A percentile compares a stretch with the other conserved stretches of the same genome.
Evolutionary conservation across 2,329 filamentous ascomycete genomes (phyloP).

Genomic region (Arthrobotrys sphaeroides): DNA sequence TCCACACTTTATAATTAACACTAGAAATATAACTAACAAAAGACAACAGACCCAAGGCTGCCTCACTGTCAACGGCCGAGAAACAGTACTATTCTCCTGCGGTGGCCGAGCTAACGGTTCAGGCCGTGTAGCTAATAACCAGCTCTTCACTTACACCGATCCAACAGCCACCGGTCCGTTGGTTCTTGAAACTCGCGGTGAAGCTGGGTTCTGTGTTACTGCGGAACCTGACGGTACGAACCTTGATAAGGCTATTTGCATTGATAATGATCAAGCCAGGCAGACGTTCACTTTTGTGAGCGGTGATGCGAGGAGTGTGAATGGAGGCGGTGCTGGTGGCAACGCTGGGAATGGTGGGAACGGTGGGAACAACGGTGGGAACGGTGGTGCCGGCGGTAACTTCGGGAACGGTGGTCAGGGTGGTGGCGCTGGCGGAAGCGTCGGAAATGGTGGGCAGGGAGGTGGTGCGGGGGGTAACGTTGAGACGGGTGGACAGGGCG

Average conservation of each 20-base stretch:
- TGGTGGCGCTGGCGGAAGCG: background rate
- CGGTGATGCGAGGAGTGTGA: background rate
- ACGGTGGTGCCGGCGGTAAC: background rate
- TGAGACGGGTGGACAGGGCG: too few species aligned
- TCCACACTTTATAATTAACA: background rate
- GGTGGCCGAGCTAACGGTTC: conserved; percentile 68
- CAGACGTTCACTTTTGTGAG: conserved; percentile 62
- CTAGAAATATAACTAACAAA: conserved; percentile 17
- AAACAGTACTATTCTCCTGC: conserved; percentile 69
- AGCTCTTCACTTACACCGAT: conserved; percentile 64
- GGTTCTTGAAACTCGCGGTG: conserved; percentile 61
- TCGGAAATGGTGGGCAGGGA: background rate
- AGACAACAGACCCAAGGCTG: conserved; percentile 67
- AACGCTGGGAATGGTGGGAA: background rate
- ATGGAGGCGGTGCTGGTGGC: conserved; percentile 32
- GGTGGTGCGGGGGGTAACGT: too few species aligned
- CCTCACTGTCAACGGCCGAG: conserved; percentile 69
- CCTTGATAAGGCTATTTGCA: conserved; percentile 64
- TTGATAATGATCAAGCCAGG: conserved; percentile 59
- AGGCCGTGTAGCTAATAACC: conserved; percentile 66
- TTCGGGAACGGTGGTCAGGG: background rate
- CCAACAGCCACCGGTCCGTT: conserved; percentile 61
- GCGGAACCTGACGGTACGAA: conserved; percentile 61
- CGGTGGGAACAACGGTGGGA: background rate
- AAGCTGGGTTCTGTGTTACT: conserved; percentile 64